These are phyloP conservation scores for Ustilago shanxiensis DNA, from an alignment of 1,284 basidiomycete genomes.

Conservation along the genomic window DNA sequence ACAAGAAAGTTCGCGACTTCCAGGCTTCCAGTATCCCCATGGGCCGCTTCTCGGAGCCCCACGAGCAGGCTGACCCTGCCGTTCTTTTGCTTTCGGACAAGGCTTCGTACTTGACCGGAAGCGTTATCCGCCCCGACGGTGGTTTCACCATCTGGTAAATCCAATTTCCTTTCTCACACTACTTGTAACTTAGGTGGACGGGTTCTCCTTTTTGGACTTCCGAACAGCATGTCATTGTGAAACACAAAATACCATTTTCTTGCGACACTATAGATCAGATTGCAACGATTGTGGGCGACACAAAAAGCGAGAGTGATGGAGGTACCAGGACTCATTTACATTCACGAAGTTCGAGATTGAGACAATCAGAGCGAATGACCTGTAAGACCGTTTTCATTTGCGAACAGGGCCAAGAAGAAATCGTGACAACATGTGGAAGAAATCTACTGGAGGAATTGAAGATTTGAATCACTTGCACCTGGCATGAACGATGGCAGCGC, in stretches of 20 bases:
- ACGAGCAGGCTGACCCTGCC: conserved; percentile 68
- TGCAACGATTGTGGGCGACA: too few species aligned
- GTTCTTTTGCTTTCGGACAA: conserved; percentile 67
- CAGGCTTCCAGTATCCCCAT: conserved; percentile 68
- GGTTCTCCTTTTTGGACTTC: conserved; percentile 6
- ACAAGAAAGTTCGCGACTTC: conserved; percentile 66
- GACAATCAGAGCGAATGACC: neutral
- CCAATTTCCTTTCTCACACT: neutral
- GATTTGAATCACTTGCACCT: conserved; percentile 57
- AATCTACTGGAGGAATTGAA: too few species aligned
- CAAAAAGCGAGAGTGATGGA: neutral
- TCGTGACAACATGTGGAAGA: neutral
- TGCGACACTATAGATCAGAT: neutral
- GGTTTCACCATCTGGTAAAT: conserved; percentile 68
- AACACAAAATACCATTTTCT: neutral
- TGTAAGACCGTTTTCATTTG: neutral
- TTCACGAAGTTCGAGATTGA: too few species aligned
- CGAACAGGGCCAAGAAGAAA: neutral
- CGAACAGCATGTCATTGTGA: conserved; percentile 3
- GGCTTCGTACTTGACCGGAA: conserved; percentile 67
- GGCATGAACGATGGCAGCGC: conserved; percentile 64
- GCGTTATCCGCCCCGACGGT: conserved; percentile 63
- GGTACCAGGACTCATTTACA: neutral
- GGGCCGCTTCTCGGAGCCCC: conserved; percentile 68
- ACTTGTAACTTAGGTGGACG: neutral